Base-by-base conservation (phyloP, 2,329 filamentous ascomycete species). In the Peltaster fructicola region DNA sequence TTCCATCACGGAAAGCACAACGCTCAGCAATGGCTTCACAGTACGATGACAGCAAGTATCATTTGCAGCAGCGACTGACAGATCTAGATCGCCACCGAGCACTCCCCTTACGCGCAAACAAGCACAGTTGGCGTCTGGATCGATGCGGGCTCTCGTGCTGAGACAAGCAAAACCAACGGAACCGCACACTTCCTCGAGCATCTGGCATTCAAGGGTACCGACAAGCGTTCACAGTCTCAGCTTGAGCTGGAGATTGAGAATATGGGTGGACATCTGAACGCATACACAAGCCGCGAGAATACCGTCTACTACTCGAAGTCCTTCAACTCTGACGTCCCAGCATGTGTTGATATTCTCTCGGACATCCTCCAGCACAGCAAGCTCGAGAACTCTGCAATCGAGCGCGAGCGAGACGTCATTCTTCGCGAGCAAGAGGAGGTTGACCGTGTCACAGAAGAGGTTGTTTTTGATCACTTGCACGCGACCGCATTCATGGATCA, bases 221-320 rank as follows among this genome's bases (percentile, higher is more conserved):
- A 77, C 57, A 91, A 78, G 65, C 73, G 88, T 58, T 82, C 78
- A 39, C 88, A 98, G 61, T 78, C 90, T 54, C 88, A 98, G 63
- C 68, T 98, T 53, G 88, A 98, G 65, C 74, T 98, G 39, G 88
- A 98, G 66, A 95, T 98, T 51, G 88, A 98, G 69, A 98, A 98
- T 65, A 93, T 98, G 80, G 88, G 88, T 55, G 88, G 81, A 39
- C 88, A 98, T 64, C 69, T 98, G 47, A 98, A 98, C 61, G 88
- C 88, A 54, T 98, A 98, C 67, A 98, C 88, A 47, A 95, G 85
- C 65, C 81, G 88, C 57, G 88, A 98, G 61, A 95, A 93, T 70
- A 98, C 88, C 47, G 88, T 98, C 52, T 98, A 98, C 71, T 98
- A 95, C 59, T 88, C 88, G 59, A 93, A 95, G 65, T 76, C 85